A percentile compares a stretch with the other conserved stretches of the same genome.
These are phyloP conservation scores for Sporopachydermia cereana DNA, from an alignment of 1,139 yeast species.

Conservation along the genomic window DNA sequence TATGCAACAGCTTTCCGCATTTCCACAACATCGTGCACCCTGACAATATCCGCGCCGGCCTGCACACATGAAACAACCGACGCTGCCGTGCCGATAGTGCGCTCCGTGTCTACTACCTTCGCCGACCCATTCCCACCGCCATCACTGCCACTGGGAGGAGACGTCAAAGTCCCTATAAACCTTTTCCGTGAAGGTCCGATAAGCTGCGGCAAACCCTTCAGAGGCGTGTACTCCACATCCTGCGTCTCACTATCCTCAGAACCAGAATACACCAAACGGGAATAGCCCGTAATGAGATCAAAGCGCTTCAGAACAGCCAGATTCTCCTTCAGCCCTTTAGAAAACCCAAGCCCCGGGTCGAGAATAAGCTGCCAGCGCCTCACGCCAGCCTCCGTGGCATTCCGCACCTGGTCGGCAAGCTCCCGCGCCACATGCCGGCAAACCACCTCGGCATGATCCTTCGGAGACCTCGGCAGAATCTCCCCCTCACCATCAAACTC, in stretches of 20 bases:
- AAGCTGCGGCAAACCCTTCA: slow-evolving; percentile 46
- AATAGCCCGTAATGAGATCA: slow-evolving; percentile 41
- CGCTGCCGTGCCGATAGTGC: slow-evolving; percentile 71
- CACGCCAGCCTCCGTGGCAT: slow-evolving; percentile 54
- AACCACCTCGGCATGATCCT: slow-evolving; percentile 5
- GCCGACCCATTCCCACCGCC: slow-evolving; percentile 9
- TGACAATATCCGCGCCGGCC: slow-evolving; percentile 65
- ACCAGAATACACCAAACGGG: slow-evolving; percentile 21
- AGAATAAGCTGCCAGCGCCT: slow-evolving; percentile 81
- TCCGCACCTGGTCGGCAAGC: slow-evolving; percentile 40
- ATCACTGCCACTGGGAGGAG: slow-evolving; percentile 11
- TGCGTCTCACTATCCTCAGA: slow-evolving; percentile 9
- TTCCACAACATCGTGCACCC: slow-evolving; percentile 78
- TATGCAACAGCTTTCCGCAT: slow-evolving; percentile 51
- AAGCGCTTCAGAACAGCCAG: slow-evolving; percentile 49
- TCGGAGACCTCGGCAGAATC: slow-evolving; percentile 2
- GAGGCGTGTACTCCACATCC: slow-evolving; percentile 19
- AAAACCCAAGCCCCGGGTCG: slow-evolving; percentile 96
- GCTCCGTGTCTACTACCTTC: slow-evolving; percentile 34
- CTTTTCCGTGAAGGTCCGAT: slow-evolving; percentile 83
- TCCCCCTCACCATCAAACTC: slow-evolving; percentile 11
- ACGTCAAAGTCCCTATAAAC: slow-evolving; percentile 66
- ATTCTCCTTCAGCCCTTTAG: slow-evolving; percentile 63
- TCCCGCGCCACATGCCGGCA: slow-evolving; percentile 49
- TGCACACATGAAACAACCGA: slow-evolving; percentile 64